Evolutionary conservation across 2,329 filamentous ascomycete genomes (phyloP).

Genomic region (Boeremia lycopersici): DNA sequence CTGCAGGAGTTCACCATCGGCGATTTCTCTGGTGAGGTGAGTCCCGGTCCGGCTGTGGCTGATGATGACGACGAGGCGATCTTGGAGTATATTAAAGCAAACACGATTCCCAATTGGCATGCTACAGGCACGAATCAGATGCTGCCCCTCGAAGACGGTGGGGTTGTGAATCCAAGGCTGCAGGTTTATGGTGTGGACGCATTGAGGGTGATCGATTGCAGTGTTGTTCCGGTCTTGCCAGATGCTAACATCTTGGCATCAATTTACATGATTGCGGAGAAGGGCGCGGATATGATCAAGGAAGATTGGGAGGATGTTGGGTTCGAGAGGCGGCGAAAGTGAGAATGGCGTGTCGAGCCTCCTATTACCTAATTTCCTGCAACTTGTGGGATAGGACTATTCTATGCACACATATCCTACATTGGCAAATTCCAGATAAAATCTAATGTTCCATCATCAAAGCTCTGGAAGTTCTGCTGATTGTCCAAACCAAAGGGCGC

Average conservation of each 20-base stretch:
- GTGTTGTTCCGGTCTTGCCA: slow-evolving; percentile 35
- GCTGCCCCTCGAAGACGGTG: slow-evolving; percentile 35
- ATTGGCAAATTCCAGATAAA: slow-evolving; percentile 50
- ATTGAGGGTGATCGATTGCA: slow-evolving; percentile 43
- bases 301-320: slow-evolving; percentile 10
- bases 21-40: slow-evolving; percentile 33
- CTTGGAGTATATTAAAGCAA: slow-evolving; percentile 29
- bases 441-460: slow-evolving; percentile 47
- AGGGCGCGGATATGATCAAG: slow-evolving; percentile 36
- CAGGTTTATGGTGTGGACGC: slow-evolving; percentile 42
- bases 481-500: slow-evolving; percentile 46
- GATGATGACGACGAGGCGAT: slow-evolving; percentile 41
- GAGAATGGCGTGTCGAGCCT: not conserved
- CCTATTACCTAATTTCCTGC: too few relatives aligned
- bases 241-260: slow-evolving; percentile 29
- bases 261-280: slow-evolving; percentile 37
- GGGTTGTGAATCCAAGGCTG: slow-evolving; percentile 39
- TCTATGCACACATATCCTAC: slow-evolving; percentile 11
- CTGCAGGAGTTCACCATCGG: slow-evolving; percentile 26
- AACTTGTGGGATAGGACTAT: not conserved
- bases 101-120: slow-evolving; percentile 37
- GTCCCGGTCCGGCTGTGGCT: slow-evolving; percentile 31
- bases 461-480: slow-evolving; percentile 44
- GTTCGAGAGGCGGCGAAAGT: not conserved
- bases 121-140: slow-evolving; percentile 45